Evolutionary conservation across 805 yeast species (phyloP), one percentile per base, ranked within the genome.

Genomic region (Wickerhamiella nectarea): DNA sequence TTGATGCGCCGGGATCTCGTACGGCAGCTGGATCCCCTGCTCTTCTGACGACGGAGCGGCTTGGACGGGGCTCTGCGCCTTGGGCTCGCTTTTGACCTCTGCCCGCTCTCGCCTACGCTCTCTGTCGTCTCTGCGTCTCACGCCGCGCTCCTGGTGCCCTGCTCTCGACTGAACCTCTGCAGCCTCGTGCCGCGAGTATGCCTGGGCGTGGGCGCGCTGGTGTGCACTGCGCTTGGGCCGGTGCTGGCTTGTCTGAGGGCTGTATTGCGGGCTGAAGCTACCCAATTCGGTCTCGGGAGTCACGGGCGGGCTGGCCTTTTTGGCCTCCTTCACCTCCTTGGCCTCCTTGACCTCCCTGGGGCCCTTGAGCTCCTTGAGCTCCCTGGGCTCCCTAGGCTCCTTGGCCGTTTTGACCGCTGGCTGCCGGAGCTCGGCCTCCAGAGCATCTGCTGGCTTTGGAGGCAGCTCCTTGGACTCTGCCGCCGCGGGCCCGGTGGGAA

Each of bases 1-100:
- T 46, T 60, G 65, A 44, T 60, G 63, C 6, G 60, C 54, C 12
- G 65, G 65, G 34, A 60, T 60, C 31, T 55, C 57, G 48, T 60
- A 60, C 8, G 65, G 65, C 19, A 59, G 52, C 50, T 54, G 50
- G 48, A 54, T 53, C 7, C 15, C 33, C 4, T 19, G 17, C 11
- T 22, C 5, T 14, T 15, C 31, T 5, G 24, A 5, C 24, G 24
- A 6, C 24, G n/a, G n/a, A n/a, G 5, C 24, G 24, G 8, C 24
- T 10, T 28, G 33, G 6, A 6, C 10, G 15, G 15, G 6, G 33
- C 33, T 7, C 33, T 28, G n/a, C 15, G n/a, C n/a, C 11, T 28
- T 14, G 33, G 15, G 33, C 33, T 28, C 33, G 10, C 33, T 7
- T 28, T 28, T 21, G 24, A 8, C 8, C 8, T 21, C 24, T 21